These are phyloP conservation scores for Hypoxylon sp. DNA, from an alignment of 2,329 filamentous ascomycete species.

Conservation along the genomic window DNA sequence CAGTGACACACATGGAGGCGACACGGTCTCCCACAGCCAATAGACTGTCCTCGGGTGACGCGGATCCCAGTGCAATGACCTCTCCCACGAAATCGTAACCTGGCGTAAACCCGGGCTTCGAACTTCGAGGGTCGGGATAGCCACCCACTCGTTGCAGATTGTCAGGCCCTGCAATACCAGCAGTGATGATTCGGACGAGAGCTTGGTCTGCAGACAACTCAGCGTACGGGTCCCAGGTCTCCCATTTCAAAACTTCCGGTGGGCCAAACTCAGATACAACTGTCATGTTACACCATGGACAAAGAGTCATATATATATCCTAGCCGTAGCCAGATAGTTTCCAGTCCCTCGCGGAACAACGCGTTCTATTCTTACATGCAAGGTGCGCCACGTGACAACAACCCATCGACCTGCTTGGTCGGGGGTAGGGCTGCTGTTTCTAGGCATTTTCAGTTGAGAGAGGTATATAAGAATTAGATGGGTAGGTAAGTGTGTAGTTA, in stretches of 20 bases:
- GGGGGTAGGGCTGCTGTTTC: slow-evolving; percentile 18
- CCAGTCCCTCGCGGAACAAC: too few species aligned
- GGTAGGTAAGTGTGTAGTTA: background rate
- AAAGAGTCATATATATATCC: too few species aligned
- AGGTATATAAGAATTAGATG: background rate
- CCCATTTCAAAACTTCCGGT: slow-evolving; percentile 21
- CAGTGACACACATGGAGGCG: slow-evolving; percentile 6
- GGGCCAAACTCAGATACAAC: slow-evolving; percentile 12
- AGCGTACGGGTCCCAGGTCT: slow-evolving; percentile 6
- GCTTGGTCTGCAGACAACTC: slow-evolving; percentile 14
- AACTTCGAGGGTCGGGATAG: slow-evolving; percentile 13
- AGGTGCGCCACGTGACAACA: too few species aligned
- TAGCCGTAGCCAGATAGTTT: too few species aligned
- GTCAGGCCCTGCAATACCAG: slow-evolving; percentile 18
- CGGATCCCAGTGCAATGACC: background rate
- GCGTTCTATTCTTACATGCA: too few species aligned
- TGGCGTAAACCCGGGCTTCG: slow-evolving; percentile 16
- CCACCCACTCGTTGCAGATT: slow-evolving; percentile 22
- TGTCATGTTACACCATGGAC: too few species aligned
- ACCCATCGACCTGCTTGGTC: slow-evolving; percentile 18
- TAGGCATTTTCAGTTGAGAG: slow-evolving; percentile 7
- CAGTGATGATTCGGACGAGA: slow-evolving; percentile 17
- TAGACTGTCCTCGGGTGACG: background rate
- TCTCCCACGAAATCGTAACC: slow-evolving; percentile 21
- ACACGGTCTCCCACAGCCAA: slow-evolving; percentile 8